Percentiles rank a stretch among this genome's conserved stretches.
These are phyloP conservation scores for Flammula alnicola DNA, from an alignment of 1,284 basidiomycete species.

Conservation along the genomic window DNA sequence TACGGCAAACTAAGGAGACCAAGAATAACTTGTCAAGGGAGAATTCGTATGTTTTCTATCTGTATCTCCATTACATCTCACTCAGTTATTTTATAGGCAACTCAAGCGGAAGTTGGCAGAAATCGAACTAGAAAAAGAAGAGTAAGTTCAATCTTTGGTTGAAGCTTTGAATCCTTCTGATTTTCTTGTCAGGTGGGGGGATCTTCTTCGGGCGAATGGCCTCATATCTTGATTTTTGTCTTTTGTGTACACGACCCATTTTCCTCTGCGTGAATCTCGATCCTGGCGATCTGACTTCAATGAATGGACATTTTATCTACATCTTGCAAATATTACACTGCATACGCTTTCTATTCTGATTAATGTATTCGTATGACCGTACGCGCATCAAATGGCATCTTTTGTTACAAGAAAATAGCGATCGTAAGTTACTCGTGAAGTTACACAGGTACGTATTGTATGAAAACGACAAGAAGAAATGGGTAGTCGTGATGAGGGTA, in stretches of 20 bases:
- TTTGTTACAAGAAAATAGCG: conserved; percentile 9
- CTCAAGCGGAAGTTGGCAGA: conserved; percentile 75
- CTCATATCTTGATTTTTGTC: conserved; percentile 44
- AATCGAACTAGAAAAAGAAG: conserved; percentile 74
- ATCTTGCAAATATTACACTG: conserved; percentile 24
- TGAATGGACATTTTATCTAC: conserved; percentile 21
- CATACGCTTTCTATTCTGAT: conserved; percentile 21
- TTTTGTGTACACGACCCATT: conserved; percentile 1
- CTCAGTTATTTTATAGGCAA: conserved; percentile 46
- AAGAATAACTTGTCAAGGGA: conserved; percentile 75
- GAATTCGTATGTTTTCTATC: conserved; percentile 65
- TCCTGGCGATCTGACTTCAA: conserved; percentile 21
- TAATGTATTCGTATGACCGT: conserved; percentile 23
- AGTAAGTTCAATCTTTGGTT: conserved; percentile 57
- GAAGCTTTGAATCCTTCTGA: conserved; percentile 3
- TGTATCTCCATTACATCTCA: not conserved
- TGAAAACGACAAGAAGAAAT: conserved; percentile 4
- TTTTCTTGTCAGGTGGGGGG: conserved; percentile 57
- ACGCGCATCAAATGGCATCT: conserved; percentile 13
- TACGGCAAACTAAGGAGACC: conserved; percentile 75
- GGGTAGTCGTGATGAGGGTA: conserved; percentile 15
- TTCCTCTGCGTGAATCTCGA: conserved; percentile 7
- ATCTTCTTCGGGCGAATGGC: conserved; percentile 66
- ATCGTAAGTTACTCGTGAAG: conserved; percentile 11
- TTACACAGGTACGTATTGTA: not conserved